Evolutionary conservation across 2,329 filamentous ascomycete genomes (phyloP).

Genomic region (Colletotrichum acutatum): DNA sequence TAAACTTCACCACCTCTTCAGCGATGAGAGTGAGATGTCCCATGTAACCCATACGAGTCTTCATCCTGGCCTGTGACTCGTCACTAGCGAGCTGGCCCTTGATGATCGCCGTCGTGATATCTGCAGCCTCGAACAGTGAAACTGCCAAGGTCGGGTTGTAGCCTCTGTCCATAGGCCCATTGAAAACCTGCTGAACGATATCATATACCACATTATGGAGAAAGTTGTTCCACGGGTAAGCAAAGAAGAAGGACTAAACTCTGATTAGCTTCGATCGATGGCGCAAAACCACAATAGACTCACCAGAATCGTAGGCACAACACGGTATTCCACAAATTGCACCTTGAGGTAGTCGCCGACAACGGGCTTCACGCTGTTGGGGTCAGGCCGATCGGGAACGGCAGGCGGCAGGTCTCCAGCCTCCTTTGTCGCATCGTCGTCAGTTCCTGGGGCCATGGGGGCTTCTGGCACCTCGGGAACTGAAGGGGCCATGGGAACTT

Average conservation of each 20-base stretch:
- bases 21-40: slow-evolving; percentile 96
- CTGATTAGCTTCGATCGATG: background rate
- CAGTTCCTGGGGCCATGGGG: slow-evolving; percentile 6
- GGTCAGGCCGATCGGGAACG: slow-evolving; percentile 32
- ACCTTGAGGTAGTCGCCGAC: slow-evolving; percentile 96
- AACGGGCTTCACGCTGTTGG: slow-evolving; percentile 67
- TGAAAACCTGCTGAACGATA: slow-evolving; percentile 98
- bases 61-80: slow-evolving; percentile 82
- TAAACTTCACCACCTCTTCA: slow-evolving; percentile 98
- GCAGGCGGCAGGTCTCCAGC: slow-evolving; percentile 21
- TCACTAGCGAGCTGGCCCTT: slow-evolving; percentile 90
- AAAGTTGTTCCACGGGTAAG: slow-evolving; percentile 99
- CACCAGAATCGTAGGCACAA: slow-evolving; percentile 95
- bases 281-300: slow-evolving; percentile 47
- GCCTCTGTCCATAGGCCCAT: slow-evolving; percentile 95
- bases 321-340: slow-evolving; percentile 93
- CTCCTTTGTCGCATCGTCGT: slow-evolving; percentile 19
- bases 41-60: slow-evolving; percentile 97
- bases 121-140: slow-evolving; percentile 90
- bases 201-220: slow-evolving; percentile 99
- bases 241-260: slow-evolving; percentile 91
- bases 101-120: slow-evolving; percentile 91
- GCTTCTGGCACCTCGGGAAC: slow-evolving; percentile 27
- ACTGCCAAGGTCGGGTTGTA: slow-evolving; percentile 92
- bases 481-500: slow-evolving; percentile 9